These are phyloP conservation scores for Helicocarpus griseus DNA, from an alignment of 2,329 filamentous ascomycete genomes.

Conservation along the genomic window DNA sequence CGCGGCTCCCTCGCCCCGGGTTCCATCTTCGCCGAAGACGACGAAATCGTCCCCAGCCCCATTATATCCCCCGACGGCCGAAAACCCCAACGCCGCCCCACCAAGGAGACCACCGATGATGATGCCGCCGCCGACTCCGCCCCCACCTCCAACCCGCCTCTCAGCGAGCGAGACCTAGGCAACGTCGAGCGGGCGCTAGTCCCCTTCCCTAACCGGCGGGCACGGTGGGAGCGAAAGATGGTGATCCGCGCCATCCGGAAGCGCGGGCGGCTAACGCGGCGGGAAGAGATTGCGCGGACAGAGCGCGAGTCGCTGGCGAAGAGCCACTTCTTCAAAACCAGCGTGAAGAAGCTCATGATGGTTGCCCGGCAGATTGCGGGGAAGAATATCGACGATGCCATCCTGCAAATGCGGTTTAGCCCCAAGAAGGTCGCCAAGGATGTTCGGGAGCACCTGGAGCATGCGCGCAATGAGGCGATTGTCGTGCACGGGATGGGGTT, in stretches of 20 bases:
- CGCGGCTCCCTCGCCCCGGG: conserved; percentile 26
- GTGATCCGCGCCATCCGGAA: conserved; percentile 65
- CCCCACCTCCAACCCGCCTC: conserved; percentile 7
- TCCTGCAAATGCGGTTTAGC: conserved; percentile 89
- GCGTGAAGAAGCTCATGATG: conserved; percentile 81
- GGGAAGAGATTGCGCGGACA: conserved; percentile 57
- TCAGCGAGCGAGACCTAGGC: conserved; percentile 36
- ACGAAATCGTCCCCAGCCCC: conserved; percentile 19
- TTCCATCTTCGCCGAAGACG: conserved; percentile 35
- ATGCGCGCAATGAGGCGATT: conserved; percentile 72
- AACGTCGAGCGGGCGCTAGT: conserved; percentile 58
- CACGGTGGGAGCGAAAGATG: conserved; percentile 74
- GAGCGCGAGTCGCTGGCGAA: conserved; percentile 51
- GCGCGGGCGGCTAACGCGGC: conserved; percentile 56
- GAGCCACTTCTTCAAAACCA: conserved; percentile 69
- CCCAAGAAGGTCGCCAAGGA: conserved; percentile 86
- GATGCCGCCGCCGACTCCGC: conserved; percentile 8
- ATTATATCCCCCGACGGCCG: conserved; percentile 13
- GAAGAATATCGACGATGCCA: conserved; percentile 88
- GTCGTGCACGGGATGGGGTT: conserved; percentile 79
- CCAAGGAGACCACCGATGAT: conserved; percentile 9
- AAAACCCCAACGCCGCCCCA: conserved; percentile 13
- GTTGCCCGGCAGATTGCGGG: conserved; percentile 81
- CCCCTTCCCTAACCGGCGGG: conserved; percentile 61
- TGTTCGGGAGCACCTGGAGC: conserved; percentile 66